Evolutionary conservation across 208 protist species (phyloP).

Genomic region (Acanthamoeba castellanii): DNA sequence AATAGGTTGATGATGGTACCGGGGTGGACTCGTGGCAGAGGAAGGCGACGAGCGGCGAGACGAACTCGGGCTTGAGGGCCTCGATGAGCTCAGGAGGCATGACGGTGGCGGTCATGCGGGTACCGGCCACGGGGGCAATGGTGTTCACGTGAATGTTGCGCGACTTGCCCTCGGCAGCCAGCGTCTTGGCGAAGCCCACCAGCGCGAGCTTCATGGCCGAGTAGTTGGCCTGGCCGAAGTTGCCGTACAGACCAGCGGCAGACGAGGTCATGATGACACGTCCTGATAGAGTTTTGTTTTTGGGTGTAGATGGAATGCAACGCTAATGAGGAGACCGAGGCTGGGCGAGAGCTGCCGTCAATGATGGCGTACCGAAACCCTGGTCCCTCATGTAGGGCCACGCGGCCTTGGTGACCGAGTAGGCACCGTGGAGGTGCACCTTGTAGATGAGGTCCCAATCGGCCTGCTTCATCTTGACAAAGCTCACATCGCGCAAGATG

Average conservation of each 20-base stretch:
- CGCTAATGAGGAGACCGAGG: neutral
- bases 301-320: too few relatives aligned
- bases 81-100: conserved; percentile 83
- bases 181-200: conserved; percentile 81
- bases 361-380: conserved; percentile 72
- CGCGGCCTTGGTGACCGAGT: conserved; percentile 81
- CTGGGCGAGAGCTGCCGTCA: neutral
- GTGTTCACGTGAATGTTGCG: conserved; percentile 86
- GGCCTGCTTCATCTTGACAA: conserved; percentile 82
- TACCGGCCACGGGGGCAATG: conserved; percentile 85
- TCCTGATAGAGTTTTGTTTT: neutral
- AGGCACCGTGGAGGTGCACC: conserved; percentile 82
- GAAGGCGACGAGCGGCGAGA: conserved; percentile 85
- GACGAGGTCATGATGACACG: conserved; percentile 87
- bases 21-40: conserved; percentile 82
- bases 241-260: conserved; percentile 87
- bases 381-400: conserved; percentile 87
- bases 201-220: conserved; percentile 81
- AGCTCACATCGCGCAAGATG: conserved; percentile 86
- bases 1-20: conserved; percentile 35
- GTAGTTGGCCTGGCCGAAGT: conserved; percentile 88
- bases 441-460: conserved; percentile 84
- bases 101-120: conserved; percentile 82
- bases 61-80: conserved; percentile 85
- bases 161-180: conserved; percentile 85